Percentiles rank a stretch among this genome's conserved stretches.
Conservation (phyloP, 257 asterid genomes). For the Sherardia arvensis region DNA sequence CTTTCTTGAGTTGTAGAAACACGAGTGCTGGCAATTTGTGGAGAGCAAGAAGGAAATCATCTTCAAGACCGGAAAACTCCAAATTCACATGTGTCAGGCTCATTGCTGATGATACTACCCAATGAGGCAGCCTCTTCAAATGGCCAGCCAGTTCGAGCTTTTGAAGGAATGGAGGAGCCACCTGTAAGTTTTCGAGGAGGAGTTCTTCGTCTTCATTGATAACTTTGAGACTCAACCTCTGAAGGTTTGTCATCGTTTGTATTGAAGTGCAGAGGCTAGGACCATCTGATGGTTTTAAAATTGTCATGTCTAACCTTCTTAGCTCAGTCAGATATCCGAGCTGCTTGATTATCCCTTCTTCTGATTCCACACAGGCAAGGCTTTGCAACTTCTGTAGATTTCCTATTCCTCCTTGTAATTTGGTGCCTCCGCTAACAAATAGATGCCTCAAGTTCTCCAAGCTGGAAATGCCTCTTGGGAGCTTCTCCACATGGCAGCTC, state of each 20-base stretch:
- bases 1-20: conserved; percentile 14
- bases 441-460: conserved; percentile 18
- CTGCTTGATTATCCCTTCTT: conserved; percentile 17
- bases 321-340: conserved; percentile 16
- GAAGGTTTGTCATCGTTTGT: conserved; percentile 12
- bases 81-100: conserved; percentile 16
- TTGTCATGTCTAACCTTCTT: conserved; percentile 15
- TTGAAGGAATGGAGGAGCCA: conserved; percentile 19
- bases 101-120: conserved; percentile 14
- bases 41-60: conserved; percentile 11
- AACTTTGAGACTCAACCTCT: conserved; percentile 12
- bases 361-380: conserved; percentile 17
- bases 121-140: conserved; percentile 17
- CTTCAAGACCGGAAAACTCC: conserved; percentile 4
- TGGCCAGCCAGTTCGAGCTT: conserved; percentile 15
- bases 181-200: conserved; percentile 9
- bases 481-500: conserved; percentile 13
- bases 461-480: conserved; percentile 15
- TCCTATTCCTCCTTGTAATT: conserved; percentile 8
- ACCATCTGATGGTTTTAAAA: conserved; percentile 8
- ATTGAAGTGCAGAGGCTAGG: conserved; percentile 16
- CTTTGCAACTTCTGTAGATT: conserved; percentile 15
- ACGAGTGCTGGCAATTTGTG: conserved; percentile 16
- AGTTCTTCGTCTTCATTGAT: conserved; percentile 9
- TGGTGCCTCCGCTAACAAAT: conserved; percentile 4